Percentiles rank a stretch among this genome's conserved stretches.
Evolutionary conservation across 1,284 basidiomycete species (phyloP).

Genomic region (Papiliotrema terrestris): DNA sequence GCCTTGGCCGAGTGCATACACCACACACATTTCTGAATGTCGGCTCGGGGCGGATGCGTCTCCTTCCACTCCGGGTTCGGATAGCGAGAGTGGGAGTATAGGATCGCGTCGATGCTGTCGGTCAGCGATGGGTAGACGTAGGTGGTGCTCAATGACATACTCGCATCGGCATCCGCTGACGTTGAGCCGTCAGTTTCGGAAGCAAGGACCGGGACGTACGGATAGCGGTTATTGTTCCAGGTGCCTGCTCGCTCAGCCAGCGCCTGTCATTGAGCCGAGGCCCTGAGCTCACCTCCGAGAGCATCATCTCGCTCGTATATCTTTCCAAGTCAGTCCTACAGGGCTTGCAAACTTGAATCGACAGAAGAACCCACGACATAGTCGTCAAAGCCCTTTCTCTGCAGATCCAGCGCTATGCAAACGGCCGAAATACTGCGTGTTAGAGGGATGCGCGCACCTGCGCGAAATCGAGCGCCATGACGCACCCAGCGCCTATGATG

Average conservation of each 20-base stretch:
- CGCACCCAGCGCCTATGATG: slow-evolving; percentile 31
- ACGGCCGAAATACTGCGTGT: slow-evolving; percentile 21
- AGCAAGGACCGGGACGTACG: slow-evolving; percentile 6
- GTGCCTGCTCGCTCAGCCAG: slow-evolving; percentile 18
- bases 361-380: slow-evolving; percentile 25
- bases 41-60: slow-evolving; percentile 17
- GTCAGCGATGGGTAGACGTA: not conserved
- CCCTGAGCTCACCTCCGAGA: slow-evolving; percentile 18
- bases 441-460: not conserved
- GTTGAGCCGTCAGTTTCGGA: not conserved
- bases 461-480: not conserved
- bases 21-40: slow-evolving; percentile 17
- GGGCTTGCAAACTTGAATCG: too few species aligned
- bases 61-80: slow-evolving; percentile 19
- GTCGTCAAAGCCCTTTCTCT: slow-evolving; percentile 20
- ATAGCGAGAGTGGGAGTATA: slow-evolving; percentile 19
- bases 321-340: slow-evolving; percentile 9
- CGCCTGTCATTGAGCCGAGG: not conserved
- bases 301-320: slow-evolving; percentile 31
- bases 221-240: slow-evolving; percentile 23
- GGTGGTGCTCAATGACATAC: slow-evolving; percentile 13
- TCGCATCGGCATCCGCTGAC: slow-evolving; percentile 36
- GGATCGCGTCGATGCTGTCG: slow-evolving; percentile 17
- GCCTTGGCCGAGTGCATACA: not conserved
- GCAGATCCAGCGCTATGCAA: slow-evolving; percentile 19